phyloP scores from a whole-genome alignment of 345 rosid genomes.

The Populus pruinosa region DNA sequence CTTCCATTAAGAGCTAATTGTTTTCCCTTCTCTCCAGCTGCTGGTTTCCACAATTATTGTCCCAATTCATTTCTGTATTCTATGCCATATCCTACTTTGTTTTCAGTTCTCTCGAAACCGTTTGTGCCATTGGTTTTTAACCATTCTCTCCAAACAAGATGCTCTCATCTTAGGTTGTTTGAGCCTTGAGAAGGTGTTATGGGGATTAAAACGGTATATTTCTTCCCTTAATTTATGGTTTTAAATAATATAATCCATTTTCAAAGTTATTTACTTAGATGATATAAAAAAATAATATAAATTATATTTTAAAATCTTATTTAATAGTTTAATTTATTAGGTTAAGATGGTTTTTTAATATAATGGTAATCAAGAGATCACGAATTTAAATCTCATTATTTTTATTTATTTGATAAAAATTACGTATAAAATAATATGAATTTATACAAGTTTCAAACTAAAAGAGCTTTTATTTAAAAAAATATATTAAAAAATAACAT shows the following conservation, averaged over 20 bases:
- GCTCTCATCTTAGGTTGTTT: background rate
- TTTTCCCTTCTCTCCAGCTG: background rate
- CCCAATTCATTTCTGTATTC: background rate
- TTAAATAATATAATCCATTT: too few relatives aligned
- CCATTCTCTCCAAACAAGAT: background rate
- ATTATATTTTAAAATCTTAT: too few relatives aligned
- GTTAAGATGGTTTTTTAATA: accelerated
- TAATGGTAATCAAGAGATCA: accelerated
- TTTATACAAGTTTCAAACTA: accelerated
- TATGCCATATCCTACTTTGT: too few relatives aligned
- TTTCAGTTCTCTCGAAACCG: background rate
- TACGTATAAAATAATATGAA: accelerated
- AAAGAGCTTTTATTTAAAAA: accelerated
- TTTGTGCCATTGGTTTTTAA: background rate
- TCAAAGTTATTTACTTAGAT: too few relatives aligned
- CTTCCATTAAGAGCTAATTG: conserved; percentile 12
- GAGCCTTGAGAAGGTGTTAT: too few relatives aligned
- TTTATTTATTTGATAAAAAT: too few relatives aligned
- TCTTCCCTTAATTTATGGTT: too few relatives aligned
- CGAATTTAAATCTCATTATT: too few relatives aligned
- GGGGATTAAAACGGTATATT: too few relatives aligned
- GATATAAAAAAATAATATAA: too few relatives aligned
- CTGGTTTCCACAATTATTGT: background rate
- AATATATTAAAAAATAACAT: too few relatives aligned
- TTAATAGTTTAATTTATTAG: too few relatives aligned